Base-by-base conservation (phyloP, 2,329 filamentous ascomycete species). In the Paraphaeosphaeria minitans region DNA sequence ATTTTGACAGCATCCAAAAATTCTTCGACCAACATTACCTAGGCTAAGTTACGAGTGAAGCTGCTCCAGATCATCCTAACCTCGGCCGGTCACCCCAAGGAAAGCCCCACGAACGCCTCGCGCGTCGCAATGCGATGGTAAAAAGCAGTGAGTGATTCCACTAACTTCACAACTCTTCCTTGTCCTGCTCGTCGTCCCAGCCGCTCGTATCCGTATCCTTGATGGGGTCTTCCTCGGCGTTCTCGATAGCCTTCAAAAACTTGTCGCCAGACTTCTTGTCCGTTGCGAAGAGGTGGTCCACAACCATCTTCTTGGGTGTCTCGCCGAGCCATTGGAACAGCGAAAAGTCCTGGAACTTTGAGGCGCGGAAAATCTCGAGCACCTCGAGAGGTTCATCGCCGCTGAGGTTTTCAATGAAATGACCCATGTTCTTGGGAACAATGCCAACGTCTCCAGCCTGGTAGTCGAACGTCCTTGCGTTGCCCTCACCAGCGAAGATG, bases 321-420 rank as follows among this genome's bases (percentile, higher is more conserved):
- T 90, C 87, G 4, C 88, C 89, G 75, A 92, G 81, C 89, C 89
- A 92, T 77, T 91, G 87, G 77, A 90, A 90, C 19, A 91, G 79
- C 0, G 85, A 89, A 66, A 92, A 90, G 70, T 92, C 89, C 62
- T 87, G 81, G 71, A 92, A 93, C 72, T 87, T 82, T 64, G 90
- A 86, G 0, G 88, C 84, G 51, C 87, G 82, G 78, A 93, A 90
- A 16, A 93, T 87, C 76, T 93, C 90, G 12, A 93, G 79, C 75
- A 93, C 89, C 71, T 91, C 87, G 2, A 93, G 77, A 19, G 89
- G 85, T 73, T 92, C 89, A 50, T 90, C 85, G n/a, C 89, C 87
- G 42, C 80, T 82, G 5, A 91, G 85, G 67, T 93, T 93, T 81
- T 94, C 90, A 55, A 94, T 89, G 71, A 92, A 93, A 71, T 93